Base-by-base conservation (phyloP, 208 protist genomes). In the Leishmania arabica region DNA sequence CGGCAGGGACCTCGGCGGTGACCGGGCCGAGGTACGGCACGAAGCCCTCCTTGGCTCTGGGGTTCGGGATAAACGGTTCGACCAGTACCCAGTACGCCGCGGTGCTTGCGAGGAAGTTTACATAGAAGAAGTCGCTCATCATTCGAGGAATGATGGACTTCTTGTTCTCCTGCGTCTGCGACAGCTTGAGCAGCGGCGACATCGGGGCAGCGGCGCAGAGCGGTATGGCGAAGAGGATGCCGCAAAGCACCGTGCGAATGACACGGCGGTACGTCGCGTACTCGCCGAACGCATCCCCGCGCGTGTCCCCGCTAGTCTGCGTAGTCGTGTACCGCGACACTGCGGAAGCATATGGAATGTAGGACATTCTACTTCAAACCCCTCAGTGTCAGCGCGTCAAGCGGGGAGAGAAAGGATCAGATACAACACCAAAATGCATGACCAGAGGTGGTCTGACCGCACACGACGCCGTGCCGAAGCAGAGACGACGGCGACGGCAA, bases 121-220 rank as follows among this genome's bases (percentile, higher is more conserved):
- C 88, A 47, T 88, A 91, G 60, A 95, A 95, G 80, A 95, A 95
- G 80, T 95, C 91, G 65, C 78, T 92, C 88, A 95, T 93, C 84
- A 95, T 95, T 42, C 91, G 84, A 27, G 90, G 87, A 62, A 92
- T 80, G 69, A 95, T 84, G 4, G 84, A 84, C 73, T 87, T 93
- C 51, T 89, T 87, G 83, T 92, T 90, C 54, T 91, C 84, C 68
- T 95, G 84, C 54, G 87, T 90, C 64, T 87, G 88, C 19, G 91
- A 95, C 3, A 95, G 80, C 74, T 85, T 85, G 45, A 95, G 70
- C 65, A 93, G 77, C 65, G 91, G 91, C 19, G 91, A 95, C 56
- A 80, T 83, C 13, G 91, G 89, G 13, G 81, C 77, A 17, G 87
- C 77, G 27, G 86, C 86, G 82, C 84, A 85, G 34, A 93, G 83